A percentile compares a stretch with the other conserved stretches of the same genome.
phyloP scores from a whole-genome alignment of 495 filamentous ascomycete genomes.

The Xylaria cubensis region DNA sequence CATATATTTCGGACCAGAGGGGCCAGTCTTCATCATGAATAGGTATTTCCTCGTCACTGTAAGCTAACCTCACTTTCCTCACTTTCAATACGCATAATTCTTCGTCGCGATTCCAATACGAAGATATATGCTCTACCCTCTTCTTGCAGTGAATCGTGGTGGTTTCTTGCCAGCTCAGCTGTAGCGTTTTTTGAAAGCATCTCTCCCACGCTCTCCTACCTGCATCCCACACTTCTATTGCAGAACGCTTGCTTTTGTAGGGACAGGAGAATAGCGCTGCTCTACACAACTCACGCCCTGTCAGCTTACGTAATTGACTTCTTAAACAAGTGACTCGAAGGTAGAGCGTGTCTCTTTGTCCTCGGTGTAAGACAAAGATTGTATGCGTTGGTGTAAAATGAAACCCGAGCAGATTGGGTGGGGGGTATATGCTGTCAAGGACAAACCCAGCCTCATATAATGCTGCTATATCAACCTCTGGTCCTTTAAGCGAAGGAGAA shows the following conservation, averaged over 20 bases:
- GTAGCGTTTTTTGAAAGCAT: background rate
- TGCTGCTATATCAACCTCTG: no score
- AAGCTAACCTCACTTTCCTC: no score
- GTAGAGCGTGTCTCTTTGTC: background rate
- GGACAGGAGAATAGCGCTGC: background rate
- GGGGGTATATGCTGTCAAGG: background rate
- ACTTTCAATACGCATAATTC: no score
- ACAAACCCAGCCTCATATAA: background rate
- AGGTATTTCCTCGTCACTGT: no score
- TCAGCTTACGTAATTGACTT: background rate
- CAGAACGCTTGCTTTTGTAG: background rate
- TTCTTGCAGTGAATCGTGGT: background rate
- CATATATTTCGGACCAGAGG: no score
- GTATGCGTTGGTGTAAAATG: background rate
- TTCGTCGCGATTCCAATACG: background rate
- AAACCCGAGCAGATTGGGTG: no score
- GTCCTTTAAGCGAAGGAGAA: no score
- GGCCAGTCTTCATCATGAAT: no score
- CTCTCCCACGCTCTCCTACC: background rate
- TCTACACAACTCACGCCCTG: background rate
- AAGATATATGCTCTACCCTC: background rate
- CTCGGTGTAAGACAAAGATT: background rate
- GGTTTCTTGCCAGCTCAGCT: background rate
- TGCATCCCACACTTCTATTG: constrained; percentile 2
- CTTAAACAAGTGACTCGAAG: background rate